Evolutionary conservation across 108 stramenopile genomes (phyloP), one percentile per base, ranked within the genome.

Genomic region (Nitzschia inconspicua): DNA sequence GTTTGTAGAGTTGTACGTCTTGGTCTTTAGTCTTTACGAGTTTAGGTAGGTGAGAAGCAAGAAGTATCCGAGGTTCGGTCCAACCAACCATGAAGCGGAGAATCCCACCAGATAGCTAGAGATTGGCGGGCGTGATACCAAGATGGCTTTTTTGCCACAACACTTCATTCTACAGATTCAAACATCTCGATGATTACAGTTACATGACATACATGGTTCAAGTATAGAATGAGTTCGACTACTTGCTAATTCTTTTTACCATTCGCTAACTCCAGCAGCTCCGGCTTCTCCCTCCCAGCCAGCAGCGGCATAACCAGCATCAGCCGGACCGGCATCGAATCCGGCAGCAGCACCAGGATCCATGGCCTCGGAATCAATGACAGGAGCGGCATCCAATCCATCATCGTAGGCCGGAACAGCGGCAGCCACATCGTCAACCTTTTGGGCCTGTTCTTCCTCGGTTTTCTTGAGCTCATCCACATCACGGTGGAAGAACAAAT

Each of bases 401-500:
- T 85, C 86, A n/a, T 85, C 83, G 52, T 79, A 84, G 32, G 63
- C 66, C 26, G 80, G 75, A 28, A 44, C 73, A 31, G 57, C 59
- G 44, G 75, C 79, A 30, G 68, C 68, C 62, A 65, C 73, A 42
- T 96, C 97, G 30, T 95, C 96, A 24, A 73, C 57, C 80, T 93
- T 93, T 60, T 84, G 75, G 27, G 91, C 92, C 75, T 86, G 83
- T 53, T 91, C 96, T 47, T 98, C 99, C 56, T 98, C 98, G 29
- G 51, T 83, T 84, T 96, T 96, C 92, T 99, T 97, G 52, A 99
- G 79, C 84, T 99, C 99, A 61, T 99, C 99, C 51, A 96, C 79
- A 73, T 99, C 99, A 77, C 97, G 96, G 90, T 98, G 97, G 93
- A 99, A 98, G 94, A 99, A 99, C 34, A 99, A 92, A 85, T 99